These are phyloP conservation scores for Pyrrhoderma noxium DNA, from an alignment of 1,284 basidiomycete genomes.

Conservation along the genomic window DNA sequence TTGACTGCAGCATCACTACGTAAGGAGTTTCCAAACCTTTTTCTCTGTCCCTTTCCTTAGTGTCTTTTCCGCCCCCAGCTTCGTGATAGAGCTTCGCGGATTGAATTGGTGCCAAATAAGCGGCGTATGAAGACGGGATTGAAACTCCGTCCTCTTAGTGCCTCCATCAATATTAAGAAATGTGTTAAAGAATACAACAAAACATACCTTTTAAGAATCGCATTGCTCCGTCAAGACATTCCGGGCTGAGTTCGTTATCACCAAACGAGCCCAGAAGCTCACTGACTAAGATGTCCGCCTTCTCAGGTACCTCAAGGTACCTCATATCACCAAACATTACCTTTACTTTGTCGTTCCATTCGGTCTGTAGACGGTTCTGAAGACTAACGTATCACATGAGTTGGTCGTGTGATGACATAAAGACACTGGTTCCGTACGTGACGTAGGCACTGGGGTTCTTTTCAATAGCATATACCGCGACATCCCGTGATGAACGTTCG, in stretches of 20 bases:
- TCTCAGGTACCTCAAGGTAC: slow-evolving; percentile 68
- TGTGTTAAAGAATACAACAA: neutral
- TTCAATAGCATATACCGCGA: slow-evolving; percentile 83
- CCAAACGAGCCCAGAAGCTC: slow-evolving; percentile 97
- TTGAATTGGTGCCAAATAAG: slow-evolving; percentile 89
- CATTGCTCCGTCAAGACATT: slow-evolving; percentile 95
- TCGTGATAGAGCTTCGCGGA: slow-evolving; percentile 89
- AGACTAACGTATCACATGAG: slow-evolving; percentile 41
- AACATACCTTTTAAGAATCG: slow-evolving; percentile 79
- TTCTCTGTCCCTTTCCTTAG: slow-evolving; percentile 33
- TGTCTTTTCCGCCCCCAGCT: slow-evolving; percentile 55
- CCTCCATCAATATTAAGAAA: slow-evolving; percentile 1
- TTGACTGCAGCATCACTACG: slow-evolving; percentile 95
- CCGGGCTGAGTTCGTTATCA: slow-evolving; percentile 97
- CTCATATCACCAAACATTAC: slow-evolving; percentile 96
- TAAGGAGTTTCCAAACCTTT: slow-evolving; percentile 87
- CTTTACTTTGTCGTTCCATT: slow-evolving; percentile 82
- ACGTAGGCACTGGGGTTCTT: slow-evolving; percentile 94
- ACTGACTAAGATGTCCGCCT: slow-evolving; percentile 90
- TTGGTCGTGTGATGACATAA: neutral
- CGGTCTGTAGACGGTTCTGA: slow-evolving; percentile 69
- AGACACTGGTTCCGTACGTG: slow-evolving; percentile 54
- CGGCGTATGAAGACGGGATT: slow-evolving; percentile 93
- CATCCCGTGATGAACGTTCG: slow-evolving; percentile 57
- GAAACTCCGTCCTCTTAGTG: slow-evolving; percentile 85